Evolutionary conservation across 2,329 filamentous ascomycete species (phyloP).

Genomic region (Xylariaceae sp.): DNA sequence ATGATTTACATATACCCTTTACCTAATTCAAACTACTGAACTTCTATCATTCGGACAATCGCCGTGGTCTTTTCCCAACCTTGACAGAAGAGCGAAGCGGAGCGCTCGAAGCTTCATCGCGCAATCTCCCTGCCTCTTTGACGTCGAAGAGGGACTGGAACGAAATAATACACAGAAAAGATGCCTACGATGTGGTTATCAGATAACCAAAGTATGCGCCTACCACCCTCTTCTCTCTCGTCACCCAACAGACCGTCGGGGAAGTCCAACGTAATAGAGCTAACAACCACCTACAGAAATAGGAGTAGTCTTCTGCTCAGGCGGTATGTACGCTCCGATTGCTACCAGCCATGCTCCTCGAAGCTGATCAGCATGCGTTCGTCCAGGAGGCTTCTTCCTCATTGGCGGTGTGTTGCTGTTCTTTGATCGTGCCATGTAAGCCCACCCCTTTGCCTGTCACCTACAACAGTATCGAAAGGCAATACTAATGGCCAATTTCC

Average conservation of each 20-base stretch:
- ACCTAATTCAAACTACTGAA: too few relatives aligned
- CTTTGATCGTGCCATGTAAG: conserved; percentile 93
- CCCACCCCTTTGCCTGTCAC: conserved; percentile 3
- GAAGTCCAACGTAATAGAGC: not conserved
- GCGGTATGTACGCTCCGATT: conserved; percentile 63
- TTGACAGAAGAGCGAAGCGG: too few relatives aligned
- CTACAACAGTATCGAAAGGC: not conserved
- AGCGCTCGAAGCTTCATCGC: too few relatives aligned
- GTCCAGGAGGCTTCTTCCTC: conserved; percentile 84
- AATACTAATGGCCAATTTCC: conserved; percentile 15
- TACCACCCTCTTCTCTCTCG: not conserved
- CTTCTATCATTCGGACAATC: too few relatives aligned
- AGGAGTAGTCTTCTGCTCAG: conserved; percentile 95
- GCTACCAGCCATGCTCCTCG: conserved; percentile 13
- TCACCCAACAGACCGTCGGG: too few relatives aligned
- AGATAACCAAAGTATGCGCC: conserved; percentile 82
- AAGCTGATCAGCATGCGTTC: too few relatives aligned
- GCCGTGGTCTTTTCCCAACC: too few relatives aligned
- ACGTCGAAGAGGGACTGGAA: not conserved
- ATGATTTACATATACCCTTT: too few relatives aligned
- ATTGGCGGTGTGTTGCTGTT: conserved; percentile 93
- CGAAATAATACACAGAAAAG: conserved; percentile 26
- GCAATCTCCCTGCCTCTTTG: too few relatives aligned
- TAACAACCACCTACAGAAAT: conserved; percentile 62
- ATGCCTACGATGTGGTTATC: conserved; percentile 96